phyloP scores from a whole-genome alignment of 441 rosid species.

The Erodium moschatum region DNA sequence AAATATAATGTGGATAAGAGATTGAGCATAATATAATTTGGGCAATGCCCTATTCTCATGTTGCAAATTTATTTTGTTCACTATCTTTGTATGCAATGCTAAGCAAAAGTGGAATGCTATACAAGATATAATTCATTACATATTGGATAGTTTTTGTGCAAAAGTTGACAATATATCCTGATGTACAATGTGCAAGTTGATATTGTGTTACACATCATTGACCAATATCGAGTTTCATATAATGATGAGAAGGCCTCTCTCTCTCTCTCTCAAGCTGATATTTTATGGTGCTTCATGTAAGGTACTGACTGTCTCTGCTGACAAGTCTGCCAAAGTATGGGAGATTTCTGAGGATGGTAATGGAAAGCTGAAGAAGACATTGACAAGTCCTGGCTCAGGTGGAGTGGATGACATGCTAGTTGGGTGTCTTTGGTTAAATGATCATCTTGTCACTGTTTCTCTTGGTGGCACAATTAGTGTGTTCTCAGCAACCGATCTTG shows the following conservation, averaged over 20 bases:
- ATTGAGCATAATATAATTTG: background rate
- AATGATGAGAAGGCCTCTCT: background rate
- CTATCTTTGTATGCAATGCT: background rate
- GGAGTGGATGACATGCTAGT: slow-evolving; percentile 93
- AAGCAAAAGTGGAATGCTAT: background rate
- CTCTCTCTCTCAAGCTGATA: slow-evolving; percentile 10
- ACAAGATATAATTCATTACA: background rate
- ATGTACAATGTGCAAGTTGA: background rate
- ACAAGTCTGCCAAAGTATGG: slow-evolving; percentile 94
- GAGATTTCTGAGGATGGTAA: slow-evolving; percentile 61
- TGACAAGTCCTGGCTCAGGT: slow-evolving; percentile 58
- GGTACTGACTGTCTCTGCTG: slow-evolving; percentile 89
- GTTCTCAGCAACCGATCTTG: slow-evolving; percentile 67
- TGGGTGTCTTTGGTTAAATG: slow-evolving; percentile 88
- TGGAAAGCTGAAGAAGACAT: slow-evolving; percentile 57
- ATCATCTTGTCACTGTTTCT: slow-evolving; percentile 76
- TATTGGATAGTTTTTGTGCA: background rate
- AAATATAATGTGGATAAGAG: background rate
- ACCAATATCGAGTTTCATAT: background rate
- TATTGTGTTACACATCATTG: background rate
- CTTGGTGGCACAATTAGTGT: slow-evolving; percentile 78
- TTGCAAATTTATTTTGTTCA: background rate
- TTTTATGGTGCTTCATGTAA: slow-evolving; percentile 23
- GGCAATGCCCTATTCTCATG: background rate
- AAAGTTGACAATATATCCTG: background rate